Evolutionary conservation across 768 basidiomycete species (phyloP), one percentile per base, ranked within the genome.

Genomic region (Lactarius hatsudake): DNA sequence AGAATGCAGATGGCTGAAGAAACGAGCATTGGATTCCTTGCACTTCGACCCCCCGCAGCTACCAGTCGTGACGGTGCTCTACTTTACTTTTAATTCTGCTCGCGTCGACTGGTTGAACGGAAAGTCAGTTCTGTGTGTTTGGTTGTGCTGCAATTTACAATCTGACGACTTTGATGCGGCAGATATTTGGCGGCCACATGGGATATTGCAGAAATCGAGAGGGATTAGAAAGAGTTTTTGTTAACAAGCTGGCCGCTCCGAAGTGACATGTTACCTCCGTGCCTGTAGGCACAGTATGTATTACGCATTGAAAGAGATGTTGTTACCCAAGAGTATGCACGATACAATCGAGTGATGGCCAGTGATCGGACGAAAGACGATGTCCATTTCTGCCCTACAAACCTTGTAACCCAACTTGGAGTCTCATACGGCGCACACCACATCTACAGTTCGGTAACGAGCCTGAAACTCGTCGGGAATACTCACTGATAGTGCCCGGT

Each of bases 61-160:
- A 38, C 36, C 36, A 40, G 38, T 15, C 38, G 15, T 15, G 15
- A 40, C 38, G 13, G 17, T 17, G 38, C 38, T 40, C 15, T 40
- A 15, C 38, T 15, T 40, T 5, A 38, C 13, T 38, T 10, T 32
- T 32, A 38, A 12, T 38, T 38, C 13, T 12, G 13, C 13, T 40
- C 15, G 38, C 15, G 13, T 40, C 38, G 38, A 15, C 5, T 40
- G 38, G 38, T 40, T 40, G 38, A 40, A 40, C 15, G 38, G 72
- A 54, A 67, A 66, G 70, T 72, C 2, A 6, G 43, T 26, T 5
- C 48, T 7, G 20, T 32, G 18, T 32, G 20, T 6, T 23, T 20
- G 53, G 20, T 9, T 2, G 5, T 28, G 13, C 30, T 20, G 20
- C 32, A 7, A 13, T 23, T 15, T 18, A n/a, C 3, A 30, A 10